phyloP scores from a whole-genome alignment of 1,139 yeast genomes.

The Candida sanyaensis region DNA sequence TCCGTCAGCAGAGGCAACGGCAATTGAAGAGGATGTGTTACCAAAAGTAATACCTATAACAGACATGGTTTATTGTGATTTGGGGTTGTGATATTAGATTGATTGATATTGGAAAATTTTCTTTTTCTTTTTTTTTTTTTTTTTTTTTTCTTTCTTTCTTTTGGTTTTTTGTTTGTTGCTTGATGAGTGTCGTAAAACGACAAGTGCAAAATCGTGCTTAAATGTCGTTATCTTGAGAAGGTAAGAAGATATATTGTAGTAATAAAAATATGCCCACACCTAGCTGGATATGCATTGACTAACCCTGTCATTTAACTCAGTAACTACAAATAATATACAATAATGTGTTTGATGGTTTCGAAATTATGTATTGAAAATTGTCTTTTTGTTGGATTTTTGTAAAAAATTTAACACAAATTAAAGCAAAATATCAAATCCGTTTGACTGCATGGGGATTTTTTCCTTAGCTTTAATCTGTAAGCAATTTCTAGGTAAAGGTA shows the following conservation, averaged over 20 bases:
- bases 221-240: neutral
- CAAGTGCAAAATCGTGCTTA: neutral
- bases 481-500: too few species aligned
- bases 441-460: too few species aligned
- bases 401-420: too few species aligned
- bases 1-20: conserved; percentile 84
- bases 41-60: conserved; percentile 97
- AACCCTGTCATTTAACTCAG: too few species aligned
- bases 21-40: conserved; percentile 93
- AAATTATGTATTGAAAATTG: too few species aligned
- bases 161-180: neutral
- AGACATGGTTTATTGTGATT: conserved; percentile 23
- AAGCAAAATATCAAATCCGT: too few species aligned
- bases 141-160: neutral
- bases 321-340: too few species aligned
- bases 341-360: too few species aligned
- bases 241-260: neutral
- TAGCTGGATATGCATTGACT: too few species aligned
- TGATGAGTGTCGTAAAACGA: neutral
- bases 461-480: too few species aligned
- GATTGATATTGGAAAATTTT: conserved; percentile 1
- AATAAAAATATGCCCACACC: too few species aligned
- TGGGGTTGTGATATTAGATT: neutral
- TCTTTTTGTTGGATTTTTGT: too few species aligned
- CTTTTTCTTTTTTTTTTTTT: neutral